Base-by-base conservation (phyloP, 768 basidiomycete genomes). In the Scleroderma citrinum region DNA sequence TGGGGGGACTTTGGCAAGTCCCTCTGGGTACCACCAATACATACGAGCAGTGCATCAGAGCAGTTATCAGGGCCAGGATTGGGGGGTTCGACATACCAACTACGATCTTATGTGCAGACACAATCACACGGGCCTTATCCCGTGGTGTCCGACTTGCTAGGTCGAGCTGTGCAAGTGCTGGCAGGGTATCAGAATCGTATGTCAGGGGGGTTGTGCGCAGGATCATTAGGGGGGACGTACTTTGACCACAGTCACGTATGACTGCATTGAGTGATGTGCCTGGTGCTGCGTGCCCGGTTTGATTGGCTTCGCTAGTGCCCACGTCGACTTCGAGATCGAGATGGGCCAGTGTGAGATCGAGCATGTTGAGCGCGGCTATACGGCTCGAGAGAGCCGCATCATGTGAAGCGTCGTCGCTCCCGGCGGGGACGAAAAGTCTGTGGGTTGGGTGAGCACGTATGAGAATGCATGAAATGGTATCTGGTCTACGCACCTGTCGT, bases 321-420 rank as follows among this genome's bases (percentile, higher is more conserved):
- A 90, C 80, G 46, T 91, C 83, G 8, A 98, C 77, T 14, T n/a
- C n/a, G n/a, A n/a, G n/a, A n/a, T 94, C 95, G 1, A 99, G 79
- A 68, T 98, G 93, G 34, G 87, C 85, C 10, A 98, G 71, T 2
- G 83, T 77, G 0, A 99, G 72, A 64, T 97, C 95, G 1, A 98
- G 74, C 75, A 93, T 80, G 56, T 94, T 93, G 39, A 99, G 73
- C 1, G 93, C 94, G 13, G 92, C 91, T 14, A 97, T 83, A 5
- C 94, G 82, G 59, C 83, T 87, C 0, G 93, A 82, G 3, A 99
- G 72, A 0, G 91, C 87, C 58, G 91, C 90, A 61, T 99, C 93
- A 61, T 96, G 94, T 1, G 83, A 84, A 0, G 78, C 73, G 59
- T 99, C 95, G 45, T 82, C 79, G n/a, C 78, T 73, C 17, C 79